These are phyloP conservation scores for Picea engelmannii DNA, from an alignment of 83 land plant genomes.

Conservation along the genomic window DNA sequence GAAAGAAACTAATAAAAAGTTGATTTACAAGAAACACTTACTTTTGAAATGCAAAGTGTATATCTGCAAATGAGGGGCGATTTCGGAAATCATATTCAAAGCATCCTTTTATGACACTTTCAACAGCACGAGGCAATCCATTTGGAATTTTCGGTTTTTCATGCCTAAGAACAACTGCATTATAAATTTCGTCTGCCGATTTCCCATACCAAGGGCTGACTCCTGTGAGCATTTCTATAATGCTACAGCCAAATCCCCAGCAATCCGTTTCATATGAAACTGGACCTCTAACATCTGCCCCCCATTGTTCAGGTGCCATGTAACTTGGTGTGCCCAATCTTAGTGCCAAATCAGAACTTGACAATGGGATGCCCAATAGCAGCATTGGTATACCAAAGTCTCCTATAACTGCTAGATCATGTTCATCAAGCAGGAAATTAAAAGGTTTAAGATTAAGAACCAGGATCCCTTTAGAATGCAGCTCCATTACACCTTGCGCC, in stretches of 20 bases:
- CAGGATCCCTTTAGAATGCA: too few relatives aligned
- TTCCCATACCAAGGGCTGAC: slow-evolving; percentile 68
- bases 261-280: slow-evolving; percentile 85
- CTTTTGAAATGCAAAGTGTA: too few relatives aligned
- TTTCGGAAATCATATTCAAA: too few relatives aligned
- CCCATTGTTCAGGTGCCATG: slow-evolving; percentile 99
- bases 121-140: too few relatives aligned
- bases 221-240: slow-evolving; percentile 87
- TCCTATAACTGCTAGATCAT: slow-evolving; percentile 76
- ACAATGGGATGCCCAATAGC: slow-evolving; percentile 47
- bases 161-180: too few relatives aligned
- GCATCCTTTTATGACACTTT: too few relatives aligned
- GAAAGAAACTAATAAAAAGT: too few relatives aligned
- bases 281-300: slow-evolving; percentile 86
- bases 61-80: too few relatives aligned
- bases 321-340: slow-evolving; percentile 7
- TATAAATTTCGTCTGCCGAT: too few relatives aligned
- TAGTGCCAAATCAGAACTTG: slow-evolving; percentile 45
- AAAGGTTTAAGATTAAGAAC: slow-evolving; percentile 32
- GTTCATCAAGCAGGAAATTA: slow-evolving; percentile 78
- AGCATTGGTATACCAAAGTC: slow-evolving; percentile 83
- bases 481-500: too few relatives aligned
- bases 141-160: too few relatives aligned
- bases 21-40: too few relatives aligned
- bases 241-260: slow-evolving; percentile 98